phyloP scores from a whole-genome alignment of 441 rosid genomes.

The Arabidopsis hybrid region DNA sequence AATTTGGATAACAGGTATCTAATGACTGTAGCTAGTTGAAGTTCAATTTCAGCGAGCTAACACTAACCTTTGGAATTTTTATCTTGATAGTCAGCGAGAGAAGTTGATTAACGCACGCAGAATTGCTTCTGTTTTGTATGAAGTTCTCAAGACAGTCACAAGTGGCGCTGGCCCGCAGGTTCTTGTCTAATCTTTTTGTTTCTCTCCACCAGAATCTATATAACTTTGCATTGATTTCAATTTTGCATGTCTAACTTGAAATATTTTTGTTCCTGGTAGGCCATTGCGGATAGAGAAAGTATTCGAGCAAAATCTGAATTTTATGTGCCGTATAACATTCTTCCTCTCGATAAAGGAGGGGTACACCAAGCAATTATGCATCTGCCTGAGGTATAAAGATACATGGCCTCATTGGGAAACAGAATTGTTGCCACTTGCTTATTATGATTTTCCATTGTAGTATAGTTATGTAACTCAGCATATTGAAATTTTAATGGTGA shows the following conservation, averaged over 20 bases:
- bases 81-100: constrained; percentile 53
- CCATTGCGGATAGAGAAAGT: constrained; percentile 67
- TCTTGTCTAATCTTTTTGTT: not conserved
- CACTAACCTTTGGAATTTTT: constrained; percentile 23
- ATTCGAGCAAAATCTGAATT: constrained; percentile 61
- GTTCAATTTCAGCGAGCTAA: constrained; percentile 5
- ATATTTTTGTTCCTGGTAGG: constrained; percentile 53
- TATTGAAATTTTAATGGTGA: constrained; percentile 25
- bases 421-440: not conserved
- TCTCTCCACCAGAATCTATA: constrained; percentile 15
- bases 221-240: constrained; percentile 8
- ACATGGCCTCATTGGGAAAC: constrained; percentile 33
- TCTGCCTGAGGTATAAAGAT: constrained; percentile 74
- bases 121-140: constrained; percentile 60
- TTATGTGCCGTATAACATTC: constrained; percentile 88
- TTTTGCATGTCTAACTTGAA: constrained; percentile 17
- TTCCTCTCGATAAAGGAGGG: constrained; percentile 89
- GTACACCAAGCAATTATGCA: constrained; percentile 89
- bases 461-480: not conserved
- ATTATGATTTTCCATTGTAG: not conserved
- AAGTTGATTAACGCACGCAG: constrained; percentile 57
- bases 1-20: constrained; percentile 63
- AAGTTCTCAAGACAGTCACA: constrained; percentile 70
- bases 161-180: constrained; percentile 81
- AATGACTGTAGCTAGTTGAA: not conserved